These are phyloP conservation scores for Secale cereale DNA, from an alignment of 176 grass and related monocot genomes.

Conservation along the genomic window DNA sequence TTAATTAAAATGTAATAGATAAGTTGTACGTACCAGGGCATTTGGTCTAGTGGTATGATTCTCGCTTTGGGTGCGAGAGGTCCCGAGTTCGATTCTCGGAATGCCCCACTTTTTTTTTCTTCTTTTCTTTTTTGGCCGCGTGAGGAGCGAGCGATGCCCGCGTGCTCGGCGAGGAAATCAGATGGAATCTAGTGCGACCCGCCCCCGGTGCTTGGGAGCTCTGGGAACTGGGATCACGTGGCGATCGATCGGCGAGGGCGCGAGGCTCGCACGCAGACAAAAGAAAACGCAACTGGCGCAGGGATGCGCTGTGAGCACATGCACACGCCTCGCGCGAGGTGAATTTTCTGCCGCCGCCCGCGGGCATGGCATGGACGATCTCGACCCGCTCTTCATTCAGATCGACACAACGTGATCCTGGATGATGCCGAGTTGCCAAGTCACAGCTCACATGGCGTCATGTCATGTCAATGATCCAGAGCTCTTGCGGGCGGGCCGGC, in stretches of 20 bases:
- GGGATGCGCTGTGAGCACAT: background rate
- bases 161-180: too few relatives aligned
- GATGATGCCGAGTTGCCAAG: background rate
- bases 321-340: background rate
- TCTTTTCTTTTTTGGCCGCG: too few relatives aligned
- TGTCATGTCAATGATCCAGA: background rate
- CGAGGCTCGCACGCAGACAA: too few relatives aligned
- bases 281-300: background rate
- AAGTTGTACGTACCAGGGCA: fast-evolving
- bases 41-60: background rate
- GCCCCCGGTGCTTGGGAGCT: too few relatives aligned
- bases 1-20: fast-evolving
- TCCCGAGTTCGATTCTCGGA: constrained; percentile 96
- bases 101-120: constrained; percentile 52
- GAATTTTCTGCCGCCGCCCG: background rate
- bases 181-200: too few relatives aligned
- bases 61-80: constrained; percentile 99
- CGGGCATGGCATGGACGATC: too few relatives aligned
- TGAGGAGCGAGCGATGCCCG: too few relatives aligned
- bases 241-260: too few relatives aligned
- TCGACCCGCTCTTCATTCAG: too few relatives aligned
- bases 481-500: background rate
- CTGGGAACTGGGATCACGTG: too few relatives aligned
- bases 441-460: too few relatives aligned
- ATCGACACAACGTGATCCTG: too few relatives aligned